A percentile compares a stretch with the other conserved stretches of the same genome.
Evolutionary conservation across 495 filamentous ascomycete species (phyloP).

Genomic region (Talaromyces liani): DNA sequence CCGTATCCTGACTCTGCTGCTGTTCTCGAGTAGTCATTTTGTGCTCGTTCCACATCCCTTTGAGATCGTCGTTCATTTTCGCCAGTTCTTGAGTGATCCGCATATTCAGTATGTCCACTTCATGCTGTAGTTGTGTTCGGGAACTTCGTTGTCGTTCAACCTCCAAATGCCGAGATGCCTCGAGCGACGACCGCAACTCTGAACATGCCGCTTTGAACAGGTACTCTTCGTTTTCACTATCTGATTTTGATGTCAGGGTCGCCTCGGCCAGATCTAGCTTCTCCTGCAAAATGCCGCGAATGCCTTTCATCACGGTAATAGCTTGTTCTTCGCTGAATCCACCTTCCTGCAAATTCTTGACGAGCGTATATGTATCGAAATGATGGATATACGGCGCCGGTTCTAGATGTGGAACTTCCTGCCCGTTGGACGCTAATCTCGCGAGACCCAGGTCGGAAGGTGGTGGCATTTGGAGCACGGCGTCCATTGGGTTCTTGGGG

Average conservation of each 20-base stretch:
- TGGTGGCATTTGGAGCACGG: constrained; percentile 54
- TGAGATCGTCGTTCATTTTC: constrained; percentile 79
- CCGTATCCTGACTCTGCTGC: constrained; percentile 69
- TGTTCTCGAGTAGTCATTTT: constrained; percentile 86
- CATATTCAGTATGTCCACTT: constrained; percentile 86
- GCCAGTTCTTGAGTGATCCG: constrained; percentile 70
- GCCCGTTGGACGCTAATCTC: constrained; percentile 37
- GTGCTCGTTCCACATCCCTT: constrained; percentile 92
- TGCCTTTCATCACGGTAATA: constrained; percentile 79
- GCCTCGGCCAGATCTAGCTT: constrained; percentile 75
- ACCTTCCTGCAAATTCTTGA: constrained; percentile 61
- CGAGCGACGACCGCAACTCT: constrained; percentile 79
- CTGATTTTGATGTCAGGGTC: constrained; percentile 67
- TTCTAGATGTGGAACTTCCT: constrained; percentile 41
- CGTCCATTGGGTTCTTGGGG: constrained; percentile 50
- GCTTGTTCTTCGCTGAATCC: constrained; percentile 66
- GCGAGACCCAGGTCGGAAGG: constrained; percentile 26
- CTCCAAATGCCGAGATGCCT: constrained; percentile 40
- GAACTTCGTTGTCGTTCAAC: constrained; percentile 69
- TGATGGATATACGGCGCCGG: constrained; percentile 84
- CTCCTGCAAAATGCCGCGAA: constrained; percentile 63
- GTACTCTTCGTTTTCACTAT: constrained; percentile 84
- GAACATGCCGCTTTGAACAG: constrained; percentile 91
- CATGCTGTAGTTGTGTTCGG: constrained; percentile 78
- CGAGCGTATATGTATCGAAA: constrained; percentile 88